These are phyloP conservation scores for Saururus chinensis DNA, from an alignment of 164 flowering plant genomes.

Conservation along the genomic window DNA sequence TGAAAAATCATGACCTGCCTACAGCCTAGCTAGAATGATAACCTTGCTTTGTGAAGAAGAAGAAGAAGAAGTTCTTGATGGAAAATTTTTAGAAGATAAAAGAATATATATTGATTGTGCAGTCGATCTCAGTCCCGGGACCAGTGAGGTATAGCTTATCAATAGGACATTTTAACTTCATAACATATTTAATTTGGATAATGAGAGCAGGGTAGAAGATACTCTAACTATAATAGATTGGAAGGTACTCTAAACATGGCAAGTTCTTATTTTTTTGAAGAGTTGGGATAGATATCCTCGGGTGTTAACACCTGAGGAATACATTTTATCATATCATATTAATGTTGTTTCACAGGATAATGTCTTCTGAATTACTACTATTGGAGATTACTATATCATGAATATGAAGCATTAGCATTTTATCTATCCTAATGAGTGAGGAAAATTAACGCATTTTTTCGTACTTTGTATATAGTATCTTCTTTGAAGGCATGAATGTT, in stretches of 20 bases:
- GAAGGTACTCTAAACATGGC: slow-evolving; percentile 30
- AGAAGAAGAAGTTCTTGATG: slow-evolving; percentile 13
- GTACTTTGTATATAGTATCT: too few species aligned
- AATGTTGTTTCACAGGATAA: slow-evolving; percentile 54
- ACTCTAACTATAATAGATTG: slow-evolving; percentile 82
- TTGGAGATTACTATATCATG: too few species aligned
- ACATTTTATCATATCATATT: not conserved
- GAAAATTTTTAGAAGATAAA: slow-evolving; percentile 22
- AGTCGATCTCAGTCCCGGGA: slow-evolving; percentile 75
- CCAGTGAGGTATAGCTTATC: slow-evolving; percentile 59
- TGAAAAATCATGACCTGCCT: too few species aligned
- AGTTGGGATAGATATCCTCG: not conserved
- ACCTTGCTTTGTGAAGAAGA: slow-evolving; percentile 44
- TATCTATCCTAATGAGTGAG: too few species aligned
- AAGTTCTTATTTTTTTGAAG: not conserved
- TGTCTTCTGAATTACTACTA: slow-evolving; percentile 30
- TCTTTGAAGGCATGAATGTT: too few species aligned
- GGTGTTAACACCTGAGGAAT: not conserved
- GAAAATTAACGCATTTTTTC: too few species aligned
- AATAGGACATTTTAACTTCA: slow-evolving; percentile 68
- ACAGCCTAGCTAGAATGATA: too few species aligned
- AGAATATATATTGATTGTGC: slow-evolving; percentile 36
- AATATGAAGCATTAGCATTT: too few species aligned
- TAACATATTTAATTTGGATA: slow-evolving; percentile 72
- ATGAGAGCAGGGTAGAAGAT: slow-evolving; percentile 74